A percentile compares a stretch with the other conserved stretches of the same genome.
These are phyloP conservation scores for Pythium aquatile DNA, from an alignment of 352 stramenopile genomes.

Conservation along the genomic window DNA sequence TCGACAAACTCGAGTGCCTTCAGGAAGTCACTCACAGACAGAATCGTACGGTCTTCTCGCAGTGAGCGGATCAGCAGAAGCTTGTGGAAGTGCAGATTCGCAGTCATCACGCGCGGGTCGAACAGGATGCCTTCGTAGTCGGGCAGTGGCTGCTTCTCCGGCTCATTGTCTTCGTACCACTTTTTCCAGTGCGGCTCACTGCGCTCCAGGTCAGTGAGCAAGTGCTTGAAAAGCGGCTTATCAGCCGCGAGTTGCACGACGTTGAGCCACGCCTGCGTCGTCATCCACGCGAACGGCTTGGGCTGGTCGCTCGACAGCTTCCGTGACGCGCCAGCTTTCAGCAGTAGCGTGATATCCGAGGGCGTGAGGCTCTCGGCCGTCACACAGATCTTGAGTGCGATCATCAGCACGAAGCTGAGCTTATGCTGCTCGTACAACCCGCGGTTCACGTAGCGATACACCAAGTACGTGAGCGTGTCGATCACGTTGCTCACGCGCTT, in stretches of 20 bases:
- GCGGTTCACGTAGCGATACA: constrained; percentile 77
- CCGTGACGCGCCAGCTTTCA: constrained; percentile 66
- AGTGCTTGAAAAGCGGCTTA: constrained; percentile 60
- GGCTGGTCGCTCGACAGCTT: constrained; percentile 64
- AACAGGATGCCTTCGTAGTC: constrained; percentile 75
- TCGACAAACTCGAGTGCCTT: constrained; percentile 63
- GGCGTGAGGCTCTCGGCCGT: constrained; percentile 52
- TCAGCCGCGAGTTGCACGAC: constrained; percentile 64
- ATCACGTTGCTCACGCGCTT: constrained; percentile 89
- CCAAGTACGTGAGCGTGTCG: constrained; percentile 82
- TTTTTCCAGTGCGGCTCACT: constrained; percentile 66
- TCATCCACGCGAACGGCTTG: constrained; percentile 76
- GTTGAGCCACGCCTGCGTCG: constrained; percentile 65
- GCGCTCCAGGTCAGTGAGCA: constrained; percentile 64
- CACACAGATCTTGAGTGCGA: constrained; percentile 75
- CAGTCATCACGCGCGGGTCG: constrained; percentile 55
- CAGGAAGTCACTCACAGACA: constrained; percentile 68
- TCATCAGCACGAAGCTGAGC: constrained; percentile 72
- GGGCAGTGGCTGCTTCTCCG: constrained; percentile 51
- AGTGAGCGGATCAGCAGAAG: constrained; percentile 67
- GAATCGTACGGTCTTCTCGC: constrained; percentile 72
- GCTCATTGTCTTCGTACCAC: constrained; percentile 84
- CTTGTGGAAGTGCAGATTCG: constrained; percentile 66
- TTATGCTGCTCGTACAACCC: constrained; percentile 74
- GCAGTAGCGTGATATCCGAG: constrained; percentile 62